These are phyloP conservation scores for Annona squamosa DNA, from an alignment of 164 flowering plant species.

Conservation along the genomic window DNA sequence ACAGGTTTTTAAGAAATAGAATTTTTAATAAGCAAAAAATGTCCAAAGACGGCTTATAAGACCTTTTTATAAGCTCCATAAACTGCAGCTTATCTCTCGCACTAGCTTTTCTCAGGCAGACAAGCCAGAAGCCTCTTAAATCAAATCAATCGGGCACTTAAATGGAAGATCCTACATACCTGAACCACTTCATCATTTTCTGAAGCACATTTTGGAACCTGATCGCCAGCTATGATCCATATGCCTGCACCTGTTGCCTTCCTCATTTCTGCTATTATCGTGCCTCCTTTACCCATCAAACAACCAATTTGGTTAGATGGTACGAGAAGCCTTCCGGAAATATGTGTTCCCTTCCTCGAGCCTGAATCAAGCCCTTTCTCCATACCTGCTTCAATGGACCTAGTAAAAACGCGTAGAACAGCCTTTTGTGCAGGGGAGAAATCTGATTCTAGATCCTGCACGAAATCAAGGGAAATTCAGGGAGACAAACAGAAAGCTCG, in stretches of 20 bases:
- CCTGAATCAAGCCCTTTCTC: conserved; percentile 45
- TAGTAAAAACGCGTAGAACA: conserved; percentile 48
- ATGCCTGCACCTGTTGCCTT: conserved; percentile 59
- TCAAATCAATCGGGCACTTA: not conserved
- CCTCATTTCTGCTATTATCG: conserved; percentile 67
- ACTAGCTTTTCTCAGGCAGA: too few species aligned
- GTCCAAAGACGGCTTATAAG: too few species aligned
- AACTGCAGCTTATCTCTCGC: too few species aligned
- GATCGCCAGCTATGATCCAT: conserved; percentile 39
- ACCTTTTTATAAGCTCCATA: too few species aligned
- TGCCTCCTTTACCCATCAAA: conserved; percentile 83
- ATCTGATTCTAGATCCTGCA: conserved; percentile 48
- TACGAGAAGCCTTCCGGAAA: conserved; percentile 56
- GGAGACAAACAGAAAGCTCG: not conserved
- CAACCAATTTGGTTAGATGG: conserved; percentile 70
- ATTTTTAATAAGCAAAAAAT: too few species aligned
- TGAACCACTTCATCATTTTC: conserved; percentile 71
- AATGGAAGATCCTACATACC: conserved; percentile 32
- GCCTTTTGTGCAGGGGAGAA: conserved; percentile 79
- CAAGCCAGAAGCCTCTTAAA: too few species aligned
- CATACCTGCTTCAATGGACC: conserved; percentile 46
- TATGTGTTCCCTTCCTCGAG: conserved; percentile 33
- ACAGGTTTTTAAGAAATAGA: too few species aligned
- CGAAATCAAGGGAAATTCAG: conserved; percentile 7
- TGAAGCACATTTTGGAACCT: conserved; percentile 72